These are phyloP conservation scores for Blepharisma japonicum DNA, from an alignment of 73 alveolate genomes.

Conservation along the genomic window DNA sequence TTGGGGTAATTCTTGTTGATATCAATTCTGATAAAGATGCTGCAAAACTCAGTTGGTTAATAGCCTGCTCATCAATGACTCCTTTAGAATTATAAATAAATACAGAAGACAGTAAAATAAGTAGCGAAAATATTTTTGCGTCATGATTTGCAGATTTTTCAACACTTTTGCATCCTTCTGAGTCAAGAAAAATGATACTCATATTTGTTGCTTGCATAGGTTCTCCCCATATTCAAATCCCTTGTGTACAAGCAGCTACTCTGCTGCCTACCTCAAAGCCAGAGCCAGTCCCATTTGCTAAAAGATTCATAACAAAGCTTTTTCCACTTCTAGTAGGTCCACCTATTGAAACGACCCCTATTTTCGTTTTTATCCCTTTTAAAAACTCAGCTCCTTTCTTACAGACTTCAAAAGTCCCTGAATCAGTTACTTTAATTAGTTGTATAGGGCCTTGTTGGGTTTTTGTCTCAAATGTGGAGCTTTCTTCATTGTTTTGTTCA, in stretches of 20 bases:
- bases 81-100: slow-evolving; percentile 91
- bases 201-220: slow-evolving; percentile 72
- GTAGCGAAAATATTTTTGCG: slow-evolving; percentile 89
- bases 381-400: too few species aligned
- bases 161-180: slow-evolving; percentile 92
- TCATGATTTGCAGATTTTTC: slow-evolving; percentile 89
- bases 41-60: slow-evolving; percentile 82
- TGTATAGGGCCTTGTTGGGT: too few species aligned
- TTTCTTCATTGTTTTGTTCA: too few species aligned
- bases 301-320: slow-evolving; percentile 79
- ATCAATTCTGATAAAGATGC: slow-evolving; percentile 76
- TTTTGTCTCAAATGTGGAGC: too few species aligned
- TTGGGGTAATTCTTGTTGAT: background rate
- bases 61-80: slow-evolving; percentile 91
- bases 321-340: slow-evolving; percentile 97
- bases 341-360: slow-evolving; percentile 59
- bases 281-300: slow-evolving; percentile 21
- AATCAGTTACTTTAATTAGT: too few species aligned
- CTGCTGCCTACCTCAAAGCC: slow-evolving; percentile 76
- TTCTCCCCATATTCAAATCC: slow-evolving; percentile 95
- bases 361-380: too few species aligned
- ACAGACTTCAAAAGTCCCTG: too few species aligned
- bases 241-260: slow-evolving; percentile 89
- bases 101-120: slow-evolving; percentile 78
- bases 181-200: slow-evolving; percentile 82